These are phyloP conservation scores for Mycena floridula DNA, from an alignment of 768 basidiomycete species.

Conservation along the genomic window DNA sequence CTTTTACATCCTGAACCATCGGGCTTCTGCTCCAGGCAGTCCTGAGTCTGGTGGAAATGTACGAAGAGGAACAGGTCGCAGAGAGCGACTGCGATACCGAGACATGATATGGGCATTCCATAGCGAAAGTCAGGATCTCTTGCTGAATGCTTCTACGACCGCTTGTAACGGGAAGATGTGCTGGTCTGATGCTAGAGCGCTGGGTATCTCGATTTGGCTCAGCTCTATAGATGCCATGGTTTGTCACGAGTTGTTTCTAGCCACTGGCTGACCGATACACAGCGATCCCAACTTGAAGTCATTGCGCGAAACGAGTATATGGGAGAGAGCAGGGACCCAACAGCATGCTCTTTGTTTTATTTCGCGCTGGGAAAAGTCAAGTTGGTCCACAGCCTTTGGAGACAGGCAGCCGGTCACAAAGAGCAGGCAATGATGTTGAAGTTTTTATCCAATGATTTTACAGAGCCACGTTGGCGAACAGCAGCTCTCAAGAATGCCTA, in stretches of 20 bases:
- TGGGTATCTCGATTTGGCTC: constrained; percentile 89
- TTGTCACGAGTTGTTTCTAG: constrained; percentile 17
- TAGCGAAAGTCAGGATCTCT: constrained; percentile 86
- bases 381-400: constrained; percentile 92
- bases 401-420: constrained; percentile 89
- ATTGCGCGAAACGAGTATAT: constrained; percentile 93
- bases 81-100: constrained; percentile 81
- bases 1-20: constrained; percentile 78
- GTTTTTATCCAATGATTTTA: constrained; percentile 89
- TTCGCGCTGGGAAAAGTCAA: constrained; percentile 92
- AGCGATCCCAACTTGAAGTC: constrained; percentile 80
- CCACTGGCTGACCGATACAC: constrained; percentile 1
- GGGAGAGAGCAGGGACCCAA: constrained; percentile 84
- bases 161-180: constrained; percentile 82
- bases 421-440: constrained; percentile 88
- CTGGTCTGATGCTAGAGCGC: constrained; percentile 82
- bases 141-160: constrained; percentile 61
- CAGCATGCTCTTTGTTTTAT: constrained; percentile 84
- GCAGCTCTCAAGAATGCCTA: constrained; percentile 97
- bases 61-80: constrained; percentile 45
- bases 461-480: constrained; percentile 76
- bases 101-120: constrained; percentile 98
- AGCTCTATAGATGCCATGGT: constrained; percentile 76
- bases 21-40: constrained; percentile 44
- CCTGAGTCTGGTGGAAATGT: constrained; percentile 35